A percentile compares a stretch with the other conserved stretches of the same genome.
Conservation (phyloP, 2,329 filamentous ascomycete genomes). For the Leptographium galeiforme region DNA sequence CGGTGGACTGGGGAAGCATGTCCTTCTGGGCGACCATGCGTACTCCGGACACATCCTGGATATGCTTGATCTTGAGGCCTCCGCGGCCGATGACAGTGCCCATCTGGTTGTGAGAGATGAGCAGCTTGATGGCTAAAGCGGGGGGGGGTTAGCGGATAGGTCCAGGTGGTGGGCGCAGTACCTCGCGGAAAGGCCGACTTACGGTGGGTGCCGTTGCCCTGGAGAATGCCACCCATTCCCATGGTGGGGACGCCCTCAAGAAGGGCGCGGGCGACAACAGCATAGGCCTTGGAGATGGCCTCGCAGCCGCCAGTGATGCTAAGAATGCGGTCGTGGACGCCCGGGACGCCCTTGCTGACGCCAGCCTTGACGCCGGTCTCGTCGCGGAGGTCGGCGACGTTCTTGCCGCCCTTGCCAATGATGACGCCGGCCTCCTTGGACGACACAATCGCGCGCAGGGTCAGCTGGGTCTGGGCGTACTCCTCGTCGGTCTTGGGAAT, state of each 20-base stretch:
- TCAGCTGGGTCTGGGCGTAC: slow-evolving; percentile 84
- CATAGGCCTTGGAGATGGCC: slow-evolving; percentile 81
- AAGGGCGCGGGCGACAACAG: slow-evolving; percentile 80
- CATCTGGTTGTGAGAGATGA: slow-evolving; percentile 99
- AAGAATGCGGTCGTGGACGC: slow-evolving; percentile 91
- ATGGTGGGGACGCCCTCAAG: slow-evolving; percentile 88
- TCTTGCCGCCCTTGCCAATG: slow-evolving; percentile 97
- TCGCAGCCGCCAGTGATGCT: slow-evolving; percentile 87
- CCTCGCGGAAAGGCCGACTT: slow-evolving; percentile 27
- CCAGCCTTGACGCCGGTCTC: slow-evolving; percentile 97
- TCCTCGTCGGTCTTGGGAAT: slow-evolving; percentile 91
- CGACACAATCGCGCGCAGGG: slow-evolving; percentile 91
- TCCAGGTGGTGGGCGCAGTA: no score
- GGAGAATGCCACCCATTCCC: slow-evolving; percentile 86
- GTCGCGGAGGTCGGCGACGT: slow-evolving; percentile 90
- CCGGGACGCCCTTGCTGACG: slow-evolving; percentile 96
- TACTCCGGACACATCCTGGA: slow-evolving; percentile 90
- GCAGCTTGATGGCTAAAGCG: slow-evolving; percentile 71
- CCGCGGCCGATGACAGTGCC: slow-evolving; percentile 96
- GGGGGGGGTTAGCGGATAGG: slow-evolving; percentile 1
- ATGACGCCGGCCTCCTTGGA: slow-evolving; percentile 98
- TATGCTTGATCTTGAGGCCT: slow-evolving; percentile 98
- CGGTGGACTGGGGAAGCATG: slow-evolving; percentile 97
- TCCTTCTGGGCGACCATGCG: slow-evolving; percentile 99
- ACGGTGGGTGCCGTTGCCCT: slow-evolving; percentile 90